phyloP scores from a whole-genome alignment of 78 protist species.

The Cavenderia fasciculata region DNA sequence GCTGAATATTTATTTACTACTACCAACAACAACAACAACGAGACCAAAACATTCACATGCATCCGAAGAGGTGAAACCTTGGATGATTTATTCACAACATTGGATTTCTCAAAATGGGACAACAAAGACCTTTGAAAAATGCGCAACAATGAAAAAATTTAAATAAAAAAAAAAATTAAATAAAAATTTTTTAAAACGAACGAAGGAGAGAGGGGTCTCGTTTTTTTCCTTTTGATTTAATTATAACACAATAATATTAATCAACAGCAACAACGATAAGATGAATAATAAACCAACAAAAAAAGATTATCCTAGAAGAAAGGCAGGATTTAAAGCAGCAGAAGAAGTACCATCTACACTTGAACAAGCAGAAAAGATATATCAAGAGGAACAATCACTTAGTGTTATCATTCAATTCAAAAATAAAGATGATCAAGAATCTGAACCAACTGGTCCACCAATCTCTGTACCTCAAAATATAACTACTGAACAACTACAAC shows the following conservation, averaged over 20 bases:
- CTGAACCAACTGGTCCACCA: conserved; percentile 80
- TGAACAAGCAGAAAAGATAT: conserved; percentile 12
- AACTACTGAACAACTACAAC: conserved; percentile 63
- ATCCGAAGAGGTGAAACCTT: conserved; percentile 70
- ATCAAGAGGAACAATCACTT: conserved; percentile 23
- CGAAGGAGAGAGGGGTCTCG: too few relatives aligned
- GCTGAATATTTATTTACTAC: conserved; percentile 30
- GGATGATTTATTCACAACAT: conserved; percentile 58
- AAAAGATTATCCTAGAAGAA: conserved; percentile 40
- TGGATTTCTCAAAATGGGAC: too few relatives aligned
- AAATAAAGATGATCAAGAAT: conserved; percentile 62
- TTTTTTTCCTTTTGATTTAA: too few relatives aligned
- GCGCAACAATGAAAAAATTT: too few relatives aligned
- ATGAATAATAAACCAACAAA: conserved; percentile 47
- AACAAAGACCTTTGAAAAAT: too few relatives aligned
- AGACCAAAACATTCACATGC: conserved; percentile 23
- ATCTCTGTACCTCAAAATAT: conserved; percentile 50
- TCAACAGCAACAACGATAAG: too few relatives aligned
- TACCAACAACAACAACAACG: too few relatives aligned
- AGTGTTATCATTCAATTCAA: conserved; percentile 76
- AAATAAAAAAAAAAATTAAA: too few relatives aligned
- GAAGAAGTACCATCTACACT: conserved; percentile 53
- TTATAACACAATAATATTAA: too few relatives aligned
- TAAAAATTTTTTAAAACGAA: too few relatives aligned
- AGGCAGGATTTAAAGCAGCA: conserved; percentile 44